Base-by-base conservation (phyloP, 805 yeast genomes). In the Metschnikowia cubensis region DNA sequence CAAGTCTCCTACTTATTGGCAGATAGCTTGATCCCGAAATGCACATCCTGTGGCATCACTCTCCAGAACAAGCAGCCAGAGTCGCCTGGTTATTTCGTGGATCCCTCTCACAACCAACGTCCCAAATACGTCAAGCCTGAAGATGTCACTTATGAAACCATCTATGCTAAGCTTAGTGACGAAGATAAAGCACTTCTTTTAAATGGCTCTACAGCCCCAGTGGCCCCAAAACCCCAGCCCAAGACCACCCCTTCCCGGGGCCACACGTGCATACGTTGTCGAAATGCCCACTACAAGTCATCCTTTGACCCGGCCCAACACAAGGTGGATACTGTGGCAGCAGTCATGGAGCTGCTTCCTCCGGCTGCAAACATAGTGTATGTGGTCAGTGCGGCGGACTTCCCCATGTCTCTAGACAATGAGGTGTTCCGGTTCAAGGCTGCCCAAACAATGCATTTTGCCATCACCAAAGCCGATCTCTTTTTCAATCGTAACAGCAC, bases 341-440 rank as follows among this genome's bases (percentile, higher is more conserved):
- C 41, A 13, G 58, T 63, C 20, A 56, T 61, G 54, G 53, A 51
- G 5, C 50, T 54, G 2, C 68, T 79, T 20, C 89, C 83, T 2
- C 59, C 57, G 3, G 57, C 65, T 32, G 76, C 80, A 3, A 73
- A 74, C 7, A 56, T 85, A 1, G 75, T 84, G 2, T 83, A 85
- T 59, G 81, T 87, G 1, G 70, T 85, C 8, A 83, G 86, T 34
- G 82, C 86, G 1, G 64, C 76, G 13, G 96, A 88, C 56, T 87
- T 88, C 60, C 96, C 97, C 1, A 67, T 85, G 37, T 75, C 84
- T 6, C 59, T 84, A 2, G 68, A 76, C 50, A 57, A 60, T 6
- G 55, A 60, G 2, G 65, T 80, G 7, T 59, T 71, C 22, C 59
- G 69, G 35, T 63, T 62, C 40, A 57, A 75, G 31, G 56, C 68